A percentile compares a stretch with the other conserved stretches of the same genome.
These are phyloP conservation scores for Begonia peltatifolia DNA, from an alignment of 306 rosid species.

Conservation along the genomic window DNA sequence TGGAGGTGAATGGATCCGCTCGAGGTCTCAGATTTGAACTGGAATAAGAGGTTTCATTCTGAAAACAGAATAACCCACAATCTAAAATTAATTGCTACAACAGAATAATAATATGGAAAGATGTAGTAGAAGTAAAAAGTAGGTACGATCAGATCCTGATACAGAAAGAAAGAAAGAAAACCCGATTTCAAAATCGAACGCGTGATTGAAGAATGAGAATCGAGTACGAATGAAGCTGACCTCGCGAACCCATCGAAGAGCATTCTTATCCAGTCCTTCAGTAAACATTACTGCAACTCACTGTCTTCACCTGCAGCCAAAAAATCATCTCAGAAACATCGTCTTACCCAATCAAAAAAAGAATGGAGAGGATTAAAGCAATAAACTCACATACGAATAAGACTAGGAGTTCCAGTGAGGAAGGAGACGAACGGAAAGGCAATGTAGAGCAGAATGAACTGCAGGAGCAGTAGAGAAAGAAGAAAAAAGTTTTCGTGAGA, in stretches of 20 bases:
- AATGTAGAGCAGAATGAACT: neutral
- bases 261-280: constrained; percentile 72
- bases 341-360: constrained; percentile 1
- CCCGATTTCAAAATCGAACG: neutral
- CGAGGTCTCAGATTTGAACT: constrained; percentile 35
- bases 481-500: neutral
- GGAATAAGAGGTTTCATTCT: constrained; percentile 36
- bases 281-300: constrained; percentile 46
- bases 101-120: no score
- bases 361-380: neutral
- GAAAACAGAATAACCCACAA: constrained; percentile 13
- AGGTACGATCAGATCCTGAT: constrained; percentile 14
- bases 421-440: neutral
- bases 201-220: neutral
- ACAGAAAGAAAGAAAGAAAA: neutral
- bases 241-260: constrained; percentile 87
- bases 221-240: constrained; percentile 16
- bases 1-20: constrained; percentile 39
- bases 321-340: constrained; percentile 8
- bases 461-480: neutral
- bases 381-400: constrained; percentile 15
- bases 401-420: neutral
- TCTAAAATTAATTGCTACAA: neutral
- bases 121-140: neutral
- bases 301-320: constrained; percentile 17